These are phyloP conservation scores for Holtermanniella nyarrowii DNA, from an alignment of 768 basidiomycete species.

Conservation along the genomic window DNA sequence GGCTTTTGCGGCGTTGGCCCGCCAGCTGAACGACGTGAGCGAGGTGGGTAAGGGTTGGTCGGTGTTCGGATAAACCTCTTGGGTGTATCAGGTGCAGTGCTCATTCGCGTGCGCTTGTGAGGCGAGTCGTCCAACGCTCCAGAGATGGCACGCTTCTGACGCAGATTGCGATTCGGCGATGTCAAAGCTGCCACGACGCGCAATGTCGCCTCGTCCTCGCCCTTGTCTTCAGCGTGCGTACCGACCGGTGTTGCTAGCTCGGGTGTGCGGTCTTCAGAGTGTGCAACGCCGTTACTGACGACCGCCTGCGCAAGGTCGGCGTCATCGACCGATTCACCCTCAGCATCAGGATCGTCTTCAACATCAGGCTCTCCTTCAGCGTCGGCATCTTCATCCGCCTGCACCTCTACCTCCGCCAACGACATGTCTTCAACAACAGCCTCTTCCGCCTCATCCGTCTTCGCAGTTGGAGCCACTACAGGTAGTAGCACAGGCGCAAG, in stretches of 20 bases:
- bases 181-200: slow-evolving; percentile 20
- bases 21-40: no score
- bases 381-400: not conserved
- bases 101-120: not conserved
- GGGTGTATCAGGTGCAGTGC: not conserved
- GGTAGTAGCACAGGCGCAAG: not conserved
- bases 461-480: not conserved
- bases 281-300: no score
- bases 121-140: not conserved
- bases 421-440: slow-evolving; percentile 8
- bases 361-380: not conserved
- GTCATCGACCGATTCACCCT: not conserved
- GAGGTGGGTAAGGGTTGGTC: not conserved
- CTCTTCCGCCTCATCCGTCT: slow-evolving; percentile 8
- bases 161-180: slow-evolving; percentile 13
- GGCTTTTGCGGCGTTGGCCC: no score
- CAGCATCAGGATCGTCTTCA: slow-evolving; percentile 1
- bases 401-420: slow-evolving; percentile 2
- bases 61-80: not conserved
- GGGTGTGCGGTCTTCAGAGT: no score
- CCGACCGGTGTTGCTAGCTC: not conserved
- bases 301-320: no score
- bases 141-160: not conserved
- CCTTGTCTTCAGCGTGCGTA: slow-evolving; percentile 1
- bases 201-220: slow-evolving; percentile 25